Conservation (phyloP, 2,329 filamentous ascomycete genomes). For the Iodosphaeria phyllophila region DNA sequence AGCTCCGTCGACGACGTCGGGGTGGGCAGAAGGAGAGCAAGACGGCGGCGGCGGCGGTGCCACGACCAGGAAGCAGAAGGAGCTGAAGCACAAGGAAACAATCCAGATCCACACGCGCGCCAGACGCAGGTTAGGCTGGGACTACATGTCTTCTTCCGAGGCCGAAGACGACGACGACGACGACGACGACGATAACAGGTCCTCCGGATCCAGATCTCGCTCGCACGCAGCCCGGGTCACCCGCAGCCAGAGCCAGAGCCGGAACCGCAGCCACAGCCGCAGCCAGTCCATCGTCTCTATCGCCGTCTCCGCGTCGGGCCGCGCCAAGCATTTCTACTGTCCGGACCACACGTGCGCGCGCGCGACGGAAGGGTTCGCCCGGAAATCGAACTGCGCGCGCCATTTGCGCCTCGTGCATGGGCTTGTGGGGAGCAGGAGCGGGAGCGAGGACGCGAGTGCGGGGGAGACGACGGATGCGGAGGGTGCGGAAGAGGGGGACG, state of each 20-base stretch:
- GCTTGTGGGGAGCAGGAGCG: constrained; percentile 7
- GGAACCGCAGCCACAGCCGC: constrained; percentile 1
- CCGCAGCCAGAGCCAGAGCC: constrained; percentile 1
- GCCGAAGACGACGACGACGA: constrained; percentile 5
- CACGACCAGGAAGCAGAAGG: no score
- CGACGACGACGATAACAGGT: no score
- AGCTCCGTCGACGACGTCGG: no score
- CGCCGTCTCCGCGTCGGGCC: constrained; percentile 6
- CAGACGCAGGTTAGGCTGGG: constrained; percentile 13
- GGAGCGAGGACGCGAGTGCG: constrained; percentile 20
- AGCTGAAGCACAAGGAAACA: constrained; percentile 2
- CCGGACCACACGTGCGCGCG: constrained; percentile 17
- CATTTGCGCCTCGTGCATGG: constrained; percentile 26
- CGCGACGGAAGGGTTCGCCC: constrained; percentile 16
- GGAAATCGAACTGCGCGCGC: constrained; percentile 16
- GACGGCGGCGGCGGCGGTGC: no score
- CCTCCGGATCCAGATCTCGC: no score
- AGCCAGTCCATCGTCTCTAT: no score
- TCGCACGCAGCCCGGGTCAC: constrained; percentile 2
- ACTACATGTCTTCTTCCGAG: constrained; percentile 2
- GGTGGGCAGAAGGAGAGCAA: no score
- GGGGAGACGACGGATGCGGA: constrained; percentile 32
- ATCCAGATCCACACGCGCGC: constrained; percentile 4
- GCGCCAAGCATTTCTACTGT: constrained; percentile 15
- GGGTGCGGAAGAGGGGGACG: constrained; percentile 6